Base-by-base conservation (phyloP, 495 filamentous ascomycete genomes). In the Aspergillus leporis region DNA sequence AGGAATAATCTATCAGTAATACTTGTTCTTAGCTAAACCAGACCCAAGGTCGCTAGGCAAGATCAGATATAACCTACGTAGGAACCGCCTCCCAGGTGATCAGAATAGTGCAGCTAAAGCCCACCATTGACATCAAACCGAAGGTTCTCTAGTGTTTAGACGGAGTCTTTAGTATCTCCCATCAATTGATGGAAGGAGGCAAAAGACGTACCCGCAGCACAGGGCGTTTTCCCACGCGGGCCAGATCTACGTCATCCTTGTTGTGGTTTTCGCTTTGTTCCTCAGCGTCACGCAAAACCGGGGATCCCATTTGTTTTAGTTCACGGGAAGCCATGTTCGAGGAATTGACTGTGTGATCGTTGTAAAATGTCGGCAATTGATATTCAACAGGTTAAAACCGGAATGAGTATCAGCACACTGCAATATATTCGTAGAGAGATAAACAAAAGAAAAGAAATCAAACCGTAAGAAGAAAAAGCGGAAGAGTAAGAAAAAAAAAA, bases 81-180 rank as follows among this genome's bases (percentile, higher is more conserved):
- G n/a, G n/a, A n/a, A n/a, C n/a, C n/a, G n/a, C n/a, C 55, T 84
- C 80, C 80, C 81, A 84, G 13, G 79, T 83, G 16, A 74, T 69
- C 48, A 83, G 68, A 49, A 83, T 73, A 0, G 78, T 81, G 47
- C 75, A 80, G 38, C 73, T 75, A 47, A 84, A 83, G 1, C 78
- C 81, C 28, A 83, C 55, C 54, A 81, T 81, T 9, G 78, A 76
- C 49, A 83, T 64, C 56, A 80, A 71, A 0, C 74, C 73, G 51
- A 82, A 83, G 53, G 74, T 81, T 23, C 81, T 75, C 77, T 76
- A n/a, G n/a, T n/a, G n/a, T n/a, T n/a, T n/a, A n/a, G n/a, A n/a
- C n/a, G n/a, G n/a, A n/a, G n/a, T n/a, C n/a, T n/a, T n/a, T n/a
- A n/a, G n/a, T n/a, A n/a, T n/a, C n/a, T n/a, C n/a, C n/a, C n/a